Conservation (phyloP, 2,329 filamentous ascomycete genomes). For the Aspergillus transmontanensis region DNA sequence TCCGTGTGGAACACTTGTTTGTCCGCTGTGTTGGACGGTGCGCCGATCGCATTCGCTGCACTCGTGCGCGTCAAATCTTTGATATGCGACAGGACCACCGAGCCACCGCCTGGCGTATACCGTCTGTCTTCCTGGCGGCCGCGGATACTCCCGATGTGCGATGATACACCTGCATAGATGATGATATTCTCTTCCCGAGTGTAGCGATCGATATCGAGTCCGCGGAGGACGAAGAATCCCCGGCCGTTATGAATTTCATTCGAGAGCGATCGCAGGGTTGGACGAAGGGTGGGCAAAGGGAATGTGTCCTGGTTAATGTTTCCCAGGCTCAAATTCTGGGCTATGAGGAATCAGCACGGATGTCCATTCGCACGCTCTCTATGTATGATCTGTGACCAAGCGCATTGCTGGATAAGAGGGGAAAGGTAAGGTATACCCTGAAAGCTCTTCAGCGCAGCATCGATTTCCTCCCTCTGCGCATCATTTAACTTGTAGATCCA, state of each 20-base stretch:
- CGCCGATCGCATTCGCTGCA: constrained; percentile 39
- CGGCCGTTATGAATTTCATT: constrained; percentile 43
- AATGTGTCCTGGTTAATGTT: constrained; percentile 52
- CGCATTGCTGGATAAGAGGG: too few relatives aligned
- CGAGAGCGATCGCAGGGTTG: constrained; percentile 37
- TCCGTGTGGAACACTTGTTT: constrained; percentile 60
- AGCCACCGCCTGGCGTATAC: constrained; percentile 25
- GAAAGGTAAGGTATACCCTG: constrained; percentile 31
- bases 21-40: constrained; percentile 45
- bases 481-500: constrained; percentile 45
- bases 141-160: constrained; percentile 43
- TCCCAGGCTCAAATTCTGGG: constrained; percentile 32
- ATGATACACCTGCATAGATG: constrained; percentile 48
- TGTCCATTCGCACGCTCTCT: too few relatives aligned
- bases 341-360: constrained; percentile 23
- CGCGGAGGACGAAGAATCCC: constrained; percentile 50
- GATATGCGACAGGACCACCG: constrained; percentile 63
- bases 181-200: constrained; percentile 42
- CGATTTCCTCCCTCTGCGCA: constrained; percentile 46
- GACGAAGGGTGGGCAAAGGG: constrained; percentile 41
- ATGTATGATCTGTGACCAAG: too few relatives aligned
- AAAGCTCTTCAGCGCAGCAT: constrained; percentile 46
- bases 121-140: constrained; percentile 47
- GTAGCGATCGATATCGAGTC: constrained; percentile 42
- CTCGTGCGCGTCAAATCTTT: constrained; percentile 56